A percentile compares a stretch with the other conserved stretches of the same genome.
Evolutionary conservation across 371 early-diverging fungal species (phyloP).

Genomic region (Phascolomyces articulosus): DNA sequence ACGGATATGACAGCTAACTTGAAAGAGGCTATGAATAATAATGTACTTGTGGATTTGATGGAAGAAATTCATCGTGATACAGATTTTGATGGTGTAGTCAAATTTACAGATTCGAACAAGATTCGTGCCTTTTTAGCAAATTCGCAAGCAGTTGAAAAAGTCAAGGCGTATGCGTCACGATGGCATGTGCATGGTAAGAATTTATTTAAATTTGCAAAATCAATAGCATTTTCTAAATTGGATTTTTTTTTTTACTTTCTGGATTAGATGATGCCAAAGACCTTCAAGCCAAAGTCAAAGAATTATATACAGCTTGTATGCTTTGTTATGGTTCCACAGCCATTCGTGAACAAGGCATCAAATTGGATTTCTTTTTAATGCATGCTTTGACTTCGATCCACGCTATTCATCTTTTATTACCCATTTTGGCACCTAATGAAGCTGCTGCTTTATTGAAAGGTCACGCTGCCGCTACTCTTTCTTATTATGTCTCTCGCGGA

Average conservation of each 20-base stretch:
- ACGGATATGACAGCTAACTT: slow-evolving; percentile 5
- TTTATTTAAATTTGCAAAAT: neutral
- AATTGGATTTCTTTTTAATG: slow-evolving; percentile 55
- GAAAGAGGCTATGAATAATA: slow-evolving; percentile 13
- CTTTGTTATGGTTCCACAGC: slow-evolving; percentile 35
- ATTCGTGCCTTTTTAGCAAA: slow-evolving; percentile 23
- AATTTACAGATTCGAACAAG: slow-evolving; percentile 21
- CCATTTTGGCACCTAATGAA: slow-evolving; percentile 32
- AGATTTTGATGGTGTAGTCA: slow-evolving; percentile 31
- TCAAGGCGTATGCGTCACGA: slow-evolving; percentile 29
- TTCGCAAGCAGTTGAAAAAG: slow-evolving; percentile 22
- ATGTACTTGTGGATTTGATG: slow-evolving; percentile 30
- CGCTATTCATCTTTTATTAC: slow-evolving; percentile 49
- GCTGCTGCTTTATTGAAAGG: slow-evolving; percentile 40
- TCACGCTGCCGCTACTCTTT: slow-evolving; percentile 36
- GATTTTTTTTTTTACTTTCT: neutral
- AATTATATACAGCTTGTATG: slow-evolving; percentile 30
- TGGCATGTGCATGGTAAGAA: slow-evolving; percentile 38
- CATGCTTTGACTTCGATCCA: slow-evolving; percentile 58
- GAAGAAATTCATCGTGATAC: slow-evolving; percentile 32
- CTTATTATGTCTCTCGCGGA: slow-evolving; percentile 40
- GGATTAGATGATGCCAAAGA: slow-evolving; percentile 26
- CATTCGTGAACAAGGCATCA: slow-evolving; percentile 30
- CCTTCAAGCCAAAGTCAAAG: slow-evolving; percentile 36
- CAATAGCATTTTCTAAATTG: neutral